Conservation (phyloP, 108 stramenopile species). For the Schizochytrium sp. region DNA sequence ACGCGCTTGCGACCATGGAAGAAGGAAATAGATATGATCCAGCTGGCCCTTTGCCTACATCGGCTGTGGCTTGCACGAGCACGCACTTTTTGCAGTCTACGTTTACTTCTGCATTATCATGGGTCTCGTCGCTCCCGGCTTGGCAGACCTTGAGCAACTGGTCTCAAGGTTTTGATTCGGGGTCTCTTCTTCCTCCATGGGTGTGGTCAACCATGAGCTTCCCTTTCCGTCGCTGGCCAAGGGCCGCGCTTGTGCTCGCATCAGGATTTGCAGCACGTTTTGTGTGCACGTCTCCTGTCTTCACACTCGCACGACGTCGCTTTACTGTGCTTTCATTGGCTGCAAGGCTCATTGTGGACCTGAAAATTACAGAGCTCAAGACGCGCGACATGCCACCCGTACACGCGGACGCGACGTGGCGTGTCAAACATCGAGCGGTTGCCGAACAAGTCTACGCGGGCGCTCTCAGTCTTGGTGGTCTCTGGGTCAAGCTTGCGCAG, state of each 20-base stretch:
- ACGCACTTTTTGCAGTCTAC: too few species aligned
- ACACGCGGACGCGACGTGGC: neutral
- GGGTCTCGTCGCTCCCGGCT: too few species aligned
- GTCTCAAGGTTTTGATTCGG: too few species aligned
- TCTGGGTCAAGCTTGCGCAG: constrained; percentile 58
- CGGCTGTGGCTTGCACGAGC: too few species aligned
- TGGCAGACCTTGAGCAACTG: too few species aligned
- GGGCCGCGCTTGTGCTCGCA: neutral
- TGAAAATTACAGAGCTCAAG: neutral
- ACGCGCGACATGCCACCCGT: neutral
- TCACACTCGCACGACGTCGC: neutral
- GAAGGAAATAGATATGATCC: neutral
- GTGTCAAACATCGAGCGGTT: neutral
- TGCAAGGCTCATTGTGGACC: neutral
- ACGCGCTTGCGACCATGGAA: neutral
- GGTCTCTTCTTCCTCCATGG: too few species aligned
- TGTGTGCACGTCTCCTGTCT: neutral
- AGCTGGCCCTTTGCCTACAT: too few species aligned
- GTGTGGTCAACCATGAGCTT: neutral
- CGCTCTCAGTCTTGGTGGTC: constrained; percentile 21
- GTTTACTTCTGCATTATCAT: too few species aligned
- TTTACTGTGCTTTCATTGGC: neutral
- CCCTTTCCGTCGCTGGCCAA: neutral
- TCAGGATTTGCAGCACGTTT: neutral
- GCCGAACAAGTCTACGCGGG: neutral